phyloP scores from a whole-genome alignment of 2,329 filamentous ascomycete species.

The Aspergillus viridinutans region DNA sequence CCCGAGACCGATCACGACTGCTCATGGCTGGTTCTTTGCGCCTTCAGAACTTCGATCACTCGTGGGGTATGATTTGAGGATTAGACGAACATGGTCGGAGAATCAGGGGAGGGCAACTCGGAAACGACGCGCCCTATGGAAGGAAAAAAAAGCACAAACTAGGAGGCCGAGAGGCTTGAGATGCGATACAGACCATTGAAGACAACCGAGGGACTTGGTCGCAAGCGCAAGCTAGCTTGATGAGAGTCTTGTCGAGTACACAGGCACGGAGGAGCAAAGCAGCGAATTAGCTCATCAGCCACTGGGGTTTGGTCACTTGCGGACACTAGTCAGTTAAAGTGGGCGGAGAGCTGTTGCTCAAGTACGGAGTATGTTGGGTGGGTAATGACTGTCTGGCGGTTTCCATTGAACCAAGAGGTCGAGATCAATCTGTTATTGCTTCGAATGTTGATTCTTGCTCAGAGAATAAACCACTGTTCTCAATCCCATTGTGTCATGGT shows the following conservation, averaged over 20 bases:
- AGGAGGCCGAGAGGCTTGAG: conserved; percentile 6
- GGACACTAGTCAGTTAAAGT: conserved; percentile 12
- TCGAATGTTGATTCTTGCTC: background rate
- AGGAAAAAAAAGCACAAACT: conserved; percentile 1
- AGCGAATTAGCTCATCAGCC: conserved; percentile 26
- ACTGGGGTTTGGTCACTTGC: conserved; percentile 20
- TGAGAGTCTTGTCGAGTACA: background rate
- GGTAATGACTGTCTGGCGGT: background rate
- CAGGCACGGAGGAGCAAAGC: conserved; percentile 12
- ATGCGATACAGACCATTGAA: background rate
- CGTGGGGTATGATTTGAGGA: conserved; percentile 16
- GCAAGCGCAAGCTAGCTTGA: background rate
- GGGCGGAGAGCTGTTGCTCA: conserved; percentile 21
- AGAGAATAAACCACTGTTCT: background rate
- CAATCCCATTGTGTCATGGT: background rate
- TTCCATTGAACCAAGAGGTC: too few species aligned
- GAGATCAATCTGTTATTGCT: background rate
- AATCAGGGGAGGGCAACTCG: conserved; percentile 13
- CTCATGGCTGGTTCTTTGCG: conserved; percentile 29
- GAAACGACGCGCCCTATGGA: conserved; percentile 8
- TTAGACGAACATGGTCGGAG: conserved; percentile 32
- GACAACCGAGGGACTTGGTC: background rate
- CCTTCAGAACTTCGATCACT: conserved; percentile 21
- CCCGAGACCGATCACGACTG: conserved; percentile 33
- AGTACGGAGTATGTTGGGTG: background rate